Base-by-base conservation (phyloP, 129 eudicot species). In the Ambrosia trifida region DNA sequence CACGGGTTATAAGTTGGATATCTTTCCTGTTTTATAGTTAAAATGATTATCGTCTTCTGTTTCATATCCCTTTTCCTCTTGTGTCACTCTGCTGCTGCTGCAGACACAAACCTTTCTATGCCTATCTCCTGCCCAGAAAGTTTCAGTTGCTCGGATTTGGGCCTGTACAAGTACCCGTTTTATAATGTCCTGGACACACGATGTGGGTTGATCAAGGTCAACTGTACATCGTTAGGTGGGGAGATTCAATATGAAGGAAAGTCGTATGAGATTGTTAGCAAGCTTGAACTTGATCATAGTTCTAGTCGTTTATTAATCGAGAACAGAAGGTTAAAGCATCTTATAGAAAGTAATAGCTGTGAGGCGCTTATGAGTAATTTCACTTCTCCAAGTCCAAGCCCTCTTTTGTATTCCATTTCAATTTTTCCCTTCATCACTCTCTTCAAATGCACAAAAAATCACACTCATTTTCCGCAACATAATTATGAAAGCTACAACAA, bases 381-480 rank as follows among this genome's bases (percentile, higher is more conserved):
- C 4, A 61, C 56, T 71, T 38, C 72, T 5, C 83, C 75, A 8
- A 44, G 49, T 44, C 14, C n/a, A 11, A 54, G 7, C 4, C 60
- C 81, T 31, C 78, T 81, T 28, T 66, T 75, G 3, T 73, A 33
- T 36, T 72, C 69, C 11, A 44, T 78, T 62, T 30, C 41, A 68
- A 38, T 83, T 35, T 0, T 1, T 11, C 24, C 65, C 43, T 11
- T 3, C 38, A 38, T 82, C 64, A 71, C 67, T 53, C 3, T 87
- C 51, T 81, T 72, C 72, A 76, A 57, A 77, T 87, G 93, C 64
- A 5, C 19, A 62, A 70, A 77, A 17, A 5, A 31, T n/a, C n/a
- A n/a, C n/a, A 16, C 11, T 6, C 41, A 20, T 70, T 78, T 70
- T 31, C n/a, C n/a, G 9, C 1, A 1, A 49, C 40, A 0, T 0